Conservation (phyloP, 2,329 filamentous ascomycete genomes). For the Neophaeococcomyces aloes region DNA sequence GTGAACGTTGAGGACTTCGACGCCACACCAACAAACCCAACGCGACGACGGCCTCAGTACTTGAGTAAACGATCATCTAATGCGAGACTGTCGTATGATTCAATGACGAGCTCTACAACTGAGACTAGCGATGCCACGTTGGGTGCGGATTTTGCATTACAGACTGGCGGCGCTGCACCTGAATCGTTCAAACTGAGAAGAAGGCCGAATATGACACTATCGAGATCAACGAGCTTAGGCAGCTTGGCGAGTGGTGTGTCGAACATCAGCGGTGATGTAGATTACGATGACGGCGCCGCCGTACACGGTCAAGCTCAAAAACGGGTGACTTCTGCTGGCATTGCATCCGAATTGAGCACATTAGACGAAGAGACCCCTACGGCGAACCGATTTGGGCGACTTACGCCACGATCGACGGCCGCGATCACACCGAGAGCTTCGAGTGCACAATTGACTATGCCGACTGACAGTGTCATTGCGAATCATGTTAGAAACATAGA, state of each 20-base stretch:
- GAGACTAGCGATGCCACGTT: constrained; percentile 64
- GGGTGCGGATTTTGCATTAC: constrained; percentile 68
- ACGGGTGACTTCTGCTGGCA: constrained; percentile 33
- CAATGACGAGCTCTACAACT: constrained; percentile 43
- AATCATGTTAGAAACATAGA: constrained; percentile 83
- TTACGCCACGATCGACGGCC: constrained; percentile 29
- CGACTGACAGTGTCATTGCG: constrained; percentile 79
- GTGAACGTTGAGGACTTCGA: constrained; percentile 7
- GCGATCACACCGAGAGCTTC: constrained; percentile 62
- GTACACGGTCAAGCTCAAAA: constrained; percentile 24
- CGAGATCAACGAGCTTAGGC: constrained; percentile 72
- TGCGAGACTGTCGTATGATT: constrained; percentile 50
- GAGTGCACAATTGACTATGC: constrained; percentile 46
- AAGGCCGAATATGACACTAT: constrained; percentile 41
- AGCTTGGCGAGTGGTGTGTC: constrained; percentile 73
- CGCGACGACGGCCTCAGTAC: constrained; percentile 42
- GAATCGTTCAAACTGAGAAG: constrained; percentile 26
- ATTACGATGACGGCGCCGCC: constrained; percentile 35
- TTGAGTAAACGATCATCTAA: constrained; percentile 46
- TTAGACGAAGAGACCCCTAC: constrained; percentile 47
- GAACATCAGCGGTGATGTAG: constrained; percentile 40
- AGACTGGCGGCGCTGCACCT: constrained; percentile 66
- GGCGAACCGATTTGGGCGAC: constrained; percentile 23
- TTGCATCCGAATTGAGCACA: constrained; percentile 37
- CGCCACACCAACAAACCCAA: background rate